phyloP scores from a whole-genome alignment of 148 eudicot species.

The Gaultheria prostrata region DNA sequence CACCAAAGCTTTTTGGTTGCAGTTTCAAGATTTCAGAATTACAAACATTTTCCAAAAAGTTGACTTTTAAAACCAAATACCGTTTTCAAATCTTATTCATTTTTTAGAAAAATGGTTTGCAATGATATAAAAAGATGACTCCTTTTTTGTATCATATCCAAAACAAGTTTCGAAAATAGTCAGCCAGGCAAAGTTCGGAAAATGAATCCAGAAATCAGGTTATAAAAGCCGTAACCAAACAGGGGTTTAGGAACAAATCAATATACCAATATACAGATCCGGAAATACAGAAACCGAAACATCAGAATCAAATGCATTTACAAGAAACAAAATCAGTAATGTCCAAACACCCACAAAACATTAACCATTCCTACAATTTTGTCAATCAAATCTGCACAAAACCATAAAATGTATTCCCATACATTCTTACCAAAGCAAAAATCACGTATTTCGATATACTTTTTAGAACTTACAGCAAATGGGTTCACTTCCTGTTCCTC shows the following conservation, averaged over 20 bases:
- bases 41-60: not conserved
- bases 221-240: too few species aligned
- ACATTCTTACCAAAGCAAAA: too few species aligned
- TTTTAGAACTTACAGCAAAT: constrained; percentile 45
- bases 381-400: too few species aligned
- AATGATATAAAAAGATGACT: not conserved
- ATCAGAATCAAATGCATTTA: not conserved
- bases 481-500: constrained; percentile 69
- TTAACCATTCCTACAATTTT: not conserved
- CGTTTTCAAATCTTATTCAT: not conserved
- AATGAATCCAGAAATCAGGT: too few species aligned
- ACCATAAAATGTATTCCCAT: not conserved
- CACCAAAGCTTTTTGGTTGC: not conserved
- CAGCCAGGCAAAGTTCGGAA: not conserved
- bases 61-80: not conserved
- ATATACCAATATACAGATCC: constrained; percentile 11
- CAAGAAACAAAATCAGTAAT: not conserved
- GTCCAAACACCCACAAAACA: not conserved
- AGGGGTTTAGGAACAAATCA: not conserved
- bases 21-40: not conserved
- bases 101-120: not conserved
- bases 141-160: not conserved
- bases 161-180: not conserved
- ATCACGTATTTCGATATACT: not conserved
- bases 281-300: not conserved